Conservation (phyloP, 1,284 basidiomycete genomes). For the Vanrija pseudolonga region DNA sequence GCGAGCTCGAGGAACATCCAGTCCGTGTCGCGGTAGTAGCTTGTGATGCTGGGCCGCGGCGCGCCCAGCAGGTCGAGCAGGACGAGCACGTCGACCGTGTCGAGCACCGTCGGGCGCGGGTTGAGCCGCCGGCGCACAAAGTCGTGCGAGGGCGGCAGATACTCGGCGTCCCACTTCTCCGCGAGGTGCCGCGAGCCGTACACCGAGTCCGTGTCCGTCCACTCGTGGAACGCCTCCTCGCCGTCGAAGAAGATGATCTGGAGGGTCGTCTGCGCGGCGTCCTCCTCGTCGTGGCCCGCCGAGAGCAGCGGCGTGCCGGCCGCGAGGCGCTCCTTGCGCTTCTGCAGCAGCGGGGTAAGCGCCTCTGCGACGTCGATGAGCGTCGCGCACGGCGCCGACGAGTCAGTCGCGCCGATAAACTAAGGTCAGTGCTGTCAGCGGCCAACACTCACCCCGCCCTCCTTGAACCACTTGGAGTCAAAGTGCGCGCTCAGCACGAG, state of each 20-base stretch:
- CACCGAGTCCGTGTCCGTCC: conserved; percentile 85
- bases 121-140: conserved; percentile 58
- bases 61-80: conserved; percentile 85
- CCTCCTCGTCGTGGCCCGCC: conserved; percentile 61
- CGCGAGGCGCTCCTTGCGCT: conserved; percentile 58
- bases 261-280: conserved; percentile 74
- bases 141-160: conserved; percentile 54
- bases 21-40: conserved; percentile 79
- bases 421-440: conserved; percentile 36
- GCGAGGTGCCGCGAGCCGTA: conserved; percentile 92
- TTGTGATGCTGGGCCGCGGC: conserved; percentile 64
- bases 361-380: conserved; percentile 84
- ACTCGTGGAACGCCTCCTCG: conserved; percentile 89
- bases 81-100: conserved; percentile 80
- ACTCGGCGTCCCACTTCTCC: conserved; percentile 70
- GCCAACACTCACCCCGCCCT: conserved; percentile 9
- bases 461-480: conserved; percentile 86
- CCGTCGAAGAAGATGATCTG: conserved; percentile 98
- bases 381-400: conserved; percentile 91
- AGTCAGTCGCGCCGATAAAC: conserved; percentile 98
- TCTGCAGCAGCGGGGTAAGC: conserved; percentile 66
- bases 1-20: conserved; percentile 80
- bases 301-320: conserved; percentile 39
- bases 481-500: conserved; percentile 91
- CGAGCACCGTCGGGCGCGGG: conserved; percentile 61